Percentiles rank a stretch among this genome's conserved stretches.
Evolutionary conservation across 1,139 yeast species (phyloP).

Genomic region (Wickerhamomyces sp.): DNA sequence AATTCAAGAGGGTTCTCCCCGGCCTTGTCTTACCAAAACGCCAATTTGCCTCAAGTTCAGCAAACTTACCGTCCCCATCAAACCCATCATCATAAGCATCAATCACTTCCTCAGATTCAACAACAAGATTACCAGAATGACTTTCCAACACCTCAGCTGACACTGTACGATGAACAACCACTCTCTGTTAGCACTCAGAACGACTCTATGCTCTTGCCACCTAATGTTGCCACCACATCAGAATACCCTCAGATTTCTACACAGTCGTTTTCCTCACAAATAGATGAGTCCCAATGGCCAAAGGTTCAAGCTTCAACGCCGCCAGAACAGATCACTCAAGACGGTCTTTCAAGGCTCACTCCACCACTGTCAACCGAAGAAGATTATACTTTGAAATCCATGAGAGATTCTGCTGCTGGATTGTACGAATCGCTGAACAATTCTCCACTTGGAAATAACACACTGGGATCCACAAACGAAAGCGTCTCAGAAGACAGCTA

Average conservation of each 20-base stretch:
- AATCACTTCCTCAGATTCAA: background rate
- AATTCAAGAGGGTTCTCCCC: constrained; percentile 5
- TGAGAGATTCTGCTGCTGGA: too few relatives aligned
- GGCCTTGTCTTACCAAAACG: too few relatives aligned
- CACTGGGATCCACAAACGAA: constrained; percentile 3
- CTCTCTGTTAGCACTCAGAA: too few relatives aligned
- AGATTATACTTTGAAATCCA: constrained; percentile 2
- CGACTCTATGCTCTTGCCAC: too few relatives aligned
- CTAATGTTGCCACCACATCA: too few relatives aligned
- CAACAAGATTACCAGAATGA: background rate
- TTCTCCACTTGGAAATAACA: constrained; percentile 16
- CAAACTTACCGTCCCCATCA: background rate
- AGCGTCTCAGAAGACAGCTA: constrained; percentile 1
- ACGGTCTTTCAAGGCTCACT: constrained; percentile 5
- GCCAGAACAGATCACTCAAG: constrained; percentile 3
- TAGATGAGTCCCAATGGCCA: constrained; percentile 18
- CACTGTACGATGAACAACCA: background rate
- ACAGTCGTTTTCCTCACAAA: constrained; percentile 1
- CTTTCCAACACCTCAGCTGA: constrained; percentile 1
- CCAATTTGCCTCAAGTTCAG: background rate
- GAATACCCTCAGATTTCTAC: background rate
- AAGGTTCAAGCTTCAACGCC: constrained; percentile 16
- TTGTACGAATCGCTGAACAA: constrained; percentile 12
- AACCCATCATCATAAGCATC: too few relatives aligned
- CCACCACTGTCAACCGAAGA: constrained; percentile 18